Conservation (phyloP, 2,329 filamentous ascomycete genomes). For the Colletotrichum tabaci region DNA sequence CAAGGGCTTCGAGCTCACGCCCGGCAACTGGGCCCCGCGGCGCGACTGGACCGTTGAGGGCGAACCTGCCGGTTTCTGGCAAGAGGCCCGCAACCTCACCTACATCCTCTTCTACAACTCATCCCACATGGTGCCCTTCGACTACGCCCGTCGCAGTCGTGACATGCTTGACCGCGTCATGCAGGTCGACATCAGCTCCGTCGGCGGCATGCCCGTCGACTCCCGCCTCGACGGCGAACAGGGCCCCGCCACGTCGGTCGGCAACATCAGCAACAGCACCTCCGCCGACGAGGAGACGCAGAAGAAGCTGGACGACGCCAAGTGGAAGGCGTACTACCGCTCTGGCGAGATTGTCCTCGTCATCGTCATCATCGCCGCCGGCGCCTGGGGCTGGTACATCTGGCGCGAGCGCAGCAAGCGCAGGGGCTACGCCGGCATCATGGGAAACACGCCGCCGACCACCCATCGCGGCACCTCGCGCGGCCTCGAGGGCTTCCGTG, state of each 20-base stretch:
- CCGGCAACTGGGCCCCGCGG: slow-evolving; percentile 92
- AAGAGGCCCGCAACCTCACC: slow-evolving; percentile 93
- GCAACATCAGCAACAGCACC: slow-evolving; percentile 75
- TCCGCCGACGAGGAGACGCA: slow-evolving; percentile 77
- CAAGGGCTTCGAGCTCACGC: slow-evolving; percentile 89
- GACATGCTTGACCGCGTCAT: slow-evolving; percentile 99
- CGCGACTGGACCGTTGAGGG: slow-evolving; percentile 95
- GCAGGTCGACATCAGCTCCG: slow-evolving; percentile 89
- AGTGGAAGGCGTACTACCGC: slow-evolving; percentile 90
- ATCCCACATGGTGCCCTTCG: slow-evolving; percentile 98
- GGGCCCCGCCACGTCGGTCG: slow-evolving; percentile 82
- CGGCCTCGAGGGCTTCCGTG: slow-evolving; percentile 63
- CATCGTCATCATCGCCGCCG: slow-evolving; percentile 82
- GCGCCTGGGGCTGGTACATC: slow-evolving; percentile 81
- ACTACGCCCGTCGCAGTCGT: slow-evolving; percentile 86
- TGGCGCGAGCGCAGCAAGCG: slow-evolving; percentile 74
- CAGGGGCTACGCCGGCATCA: slow-evolving; percentile 68
- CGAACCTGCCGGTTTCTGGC: slow-evolving; percentile 90
- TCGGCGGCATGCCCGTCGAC: slow-evolving; percentile 85
- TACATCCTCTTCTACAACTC: slow-evolving; percentile 97
- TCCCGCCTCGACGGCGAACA: slow-evolving; percentile 90
- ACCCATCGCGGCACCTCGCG: slow-evolving; percentile 48
- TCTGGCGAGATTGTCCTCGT: slow-evolving; percentile 89
- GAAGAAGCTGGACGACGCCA: slow-evolving; percentile 83
- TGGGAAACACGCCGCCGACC: slow-evolving; percentile 53